phyloP scores from a whole-genome alignment of 495 filamentous ascomycete species.

The Tuber aestivum region DNA sequence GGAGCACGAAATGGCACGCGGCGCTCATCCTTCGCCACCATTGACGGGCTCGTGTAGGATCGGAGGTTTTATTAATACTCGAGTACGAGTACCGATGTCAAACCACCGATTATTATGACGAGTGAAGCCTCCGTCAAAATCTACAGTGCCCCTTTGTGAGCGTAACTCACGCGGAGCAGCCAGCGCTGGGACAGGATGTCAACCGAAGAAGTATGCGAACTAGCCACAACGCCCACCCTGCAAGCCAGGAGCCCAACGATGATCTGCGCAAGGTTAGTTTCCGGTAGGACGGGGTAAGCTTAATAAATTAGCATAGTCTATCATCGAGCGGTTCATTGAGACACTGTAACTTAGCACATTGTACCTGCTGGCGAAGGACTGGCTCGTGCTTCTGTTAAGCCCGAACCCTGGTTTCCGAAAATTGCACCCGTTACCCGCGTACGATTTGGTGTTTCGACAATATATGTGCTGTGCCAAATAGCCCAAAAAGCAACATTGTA shows the following conservation, averaged over 20 bases:
- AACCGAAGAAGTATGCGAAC: neutral
- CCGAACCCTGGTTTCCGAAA: neutral
- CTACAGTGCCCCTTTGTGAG: neutral
- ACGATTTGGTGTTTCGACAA: neutral
- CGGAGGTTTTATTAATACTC: neutral
- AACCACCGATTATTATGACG: neutral
- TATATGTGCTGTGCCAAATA: neutral
- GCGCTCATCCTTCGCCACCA: neutral
- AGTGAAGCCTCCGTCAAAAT: neutral
- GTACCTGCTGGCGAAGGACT: neutral
- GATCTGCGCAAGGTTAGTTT: neutral
- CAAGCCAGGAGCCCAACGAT: neutral
- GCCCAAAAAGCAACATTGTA: neutral
- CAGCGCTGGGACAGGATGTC: no score
- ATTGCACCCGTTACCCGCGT: neutral
- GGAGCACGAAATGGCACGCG: neutral
- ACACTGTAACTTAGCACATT: neutral
- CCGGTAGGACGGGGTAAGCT: neutral
- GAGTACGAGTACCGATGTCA: neutral
- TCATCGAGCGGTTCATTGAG: neutral
- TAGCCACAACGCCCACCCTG: neutral
- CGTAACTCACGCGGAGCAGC: neutral
- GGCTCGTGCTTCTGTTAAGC: neutral
- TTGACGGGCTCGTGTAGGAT: neutral
- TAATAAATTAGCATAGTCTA: neutral